Base-by-base conservation (phyloP, 2,329 filamentous ascomycete genomes). In the Fusarium torreyae region DNA sequence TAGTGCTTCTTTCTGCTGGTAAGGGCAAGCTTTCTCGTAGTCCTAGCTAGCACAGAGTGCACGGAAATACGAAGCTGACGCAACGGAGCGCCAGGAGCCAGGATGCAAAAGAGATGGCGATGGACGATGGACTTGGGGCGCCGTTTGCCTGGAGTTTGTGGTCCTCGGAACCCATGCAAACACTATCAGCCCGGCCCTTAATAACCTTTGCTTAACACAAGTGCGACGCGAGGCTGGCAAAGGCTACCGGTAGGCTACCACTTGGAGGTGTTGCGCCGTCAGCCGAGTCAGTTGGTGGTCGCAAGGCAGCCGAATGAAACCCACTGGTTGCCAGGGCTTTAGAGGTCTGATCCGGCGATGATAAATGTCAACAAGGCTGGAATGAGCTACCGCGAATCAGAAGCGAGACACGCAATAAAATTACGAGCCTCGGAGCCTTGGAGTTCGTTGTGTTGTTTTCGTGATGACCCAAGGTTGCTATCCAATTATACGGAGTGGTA, bases 51-150 rank as follows among this genome's bases (percentile, higher is more conserved):
- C 49, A 55, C 34, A 54, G 50, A 62, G 69, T 36, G 63, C 50
- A 67, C 68, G 59, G 68, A 57, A 73, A 74, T 73, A 74, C 72
- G 72, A 74, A 59, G 72, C 69, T 72, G 66, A 69, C 67, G 66
- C 71, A 74, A 72, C 70, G 31, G 50, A 52, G 50, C 68, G 59
- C 55, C 51, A 39, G 54, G 49, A 54, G 10, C 55, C 52, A 61
- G 61, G 71, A 50, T 72, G 34, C 26, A 11, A 42, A 26, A 46
- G 63, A 54, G 48, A 49, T 43, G 53, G 66, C 36, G 15, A 69
- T 50, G 10, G 49, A 38, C 36, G 15, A 69, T 50, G 10, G 49
- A 38, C 48, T 66, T 50, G 55, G 56, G 60, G 56, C 64, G 26
- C 64, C 45, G 46, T 66, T 60, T 66, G 57, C 38, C 42, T 61